Evolutionary conservation across 139 green algal genomes (phyloP).

Genomic region (Coelastrella sp.): DNA sequence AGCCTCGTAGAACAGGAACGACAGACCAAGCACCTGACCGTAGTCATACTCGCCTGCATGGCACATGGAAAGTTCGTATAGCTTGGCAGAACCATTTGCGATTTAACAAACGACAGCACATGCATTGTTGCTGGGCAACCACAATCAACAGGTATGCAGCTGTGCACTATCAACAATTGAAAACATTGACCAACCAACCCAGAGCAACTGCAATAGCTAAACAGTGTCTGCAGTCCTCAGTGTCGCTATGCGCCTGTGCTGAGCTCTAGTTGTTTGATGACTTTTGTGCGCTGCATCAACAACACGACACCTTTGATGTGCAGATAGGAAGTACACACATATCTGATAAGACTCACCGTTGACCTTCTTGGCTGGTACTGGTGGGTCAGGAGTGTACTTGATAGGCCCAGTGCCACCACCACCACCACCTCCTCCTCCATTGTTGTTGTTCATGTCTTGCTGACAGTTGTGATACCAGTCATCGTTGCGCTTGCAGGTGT

Average conservation of each 20-base stretch:
- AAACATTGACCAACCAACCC: no score
- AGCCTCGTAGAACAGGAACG: slow-evolving; percentile 70
- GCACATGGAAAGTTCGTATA: background rate
- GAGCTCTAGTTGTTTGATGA: background rate
- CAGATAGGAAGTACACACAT: no score
- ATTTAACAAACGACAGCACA: no score
- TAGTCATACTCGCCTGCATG: slow-evolving; percentile 42
- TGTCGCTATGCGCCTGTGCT: no score
- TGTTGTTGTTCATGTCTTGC: background rate
- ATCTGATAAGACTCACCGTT: background rate
- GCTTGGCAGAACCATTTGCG: background rate
- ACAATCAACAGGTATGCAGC: no score
- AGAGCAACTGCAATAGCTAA: no score
- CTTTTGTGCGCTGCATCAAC: background rate
- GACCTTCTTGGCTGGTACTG: slow-evolving; percentile 28
- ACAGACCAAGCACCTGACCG: slow-evolving; percentile 37
- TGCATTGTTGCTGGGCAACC: background rate
- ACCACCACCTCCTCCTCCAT: background rate
- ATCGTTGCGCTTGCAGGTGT: slow-evolving; percentile 6
- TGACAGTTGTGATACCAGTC: slow-evolving; percentile 33
- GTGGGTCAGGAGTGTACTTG: slow-evolving; percentile 5
- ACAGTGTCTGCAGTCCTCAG: no score
- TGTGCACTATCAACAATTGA: no score
- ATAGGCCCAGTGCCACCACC: background rate
- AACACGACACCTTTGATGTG: background rate